A percentile compares a stretch with the other conserved stretches of the same genome.
phyloP scores from a whole-genome alignment of 2,329 filamentous ascomycete genomes.

The Tolypocladium ophioglossoides region DNA sequence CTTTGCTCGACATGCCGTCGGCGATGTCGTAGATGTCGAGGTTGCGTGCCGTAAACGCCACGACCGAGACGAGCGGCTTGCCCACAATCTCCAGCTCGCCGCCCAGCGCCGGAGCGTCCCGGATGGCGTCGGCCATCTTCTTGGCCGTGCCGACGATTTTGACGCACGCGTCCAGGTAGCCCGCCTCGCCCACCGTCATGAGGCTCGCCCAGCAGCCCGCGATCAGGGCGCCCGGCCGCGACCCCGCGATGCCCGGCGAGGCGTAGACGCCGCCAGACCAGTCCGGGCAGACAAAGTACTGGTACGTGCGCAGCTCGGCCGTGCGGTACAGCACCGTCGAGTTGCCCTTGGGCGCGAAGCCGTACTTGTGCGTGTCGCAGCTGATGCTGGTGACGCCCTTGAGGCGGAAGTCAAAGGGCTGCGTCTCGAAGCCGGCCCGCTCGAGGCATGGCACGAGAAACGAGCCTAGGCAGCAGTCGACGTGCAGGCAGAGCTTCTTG shows the following conservation, averaged over 20 bases:
- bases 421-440: conserved; percentile 83
- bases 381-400: conserved; percentile 92
- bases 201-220: conserved; percentile 92
- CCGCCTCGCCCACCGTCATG: conserved; percentile 77
- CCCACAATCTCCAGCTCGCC: conserved; percentile 73
- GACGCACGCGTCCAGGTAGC: conserved; percentile 79
- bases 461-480: conserved; percentile 94
- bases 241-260: conserved; percentile 83
- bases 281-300: conserved; percentile 93
- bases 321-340: conserved; percentile 86
- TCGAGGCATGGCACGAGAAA: conserved; percentile 90
- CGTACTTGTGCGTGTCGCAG: conserved; percentile 98
- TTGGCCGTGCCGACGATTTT: conserved; percentile 82
- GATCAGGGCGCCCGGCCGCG: conserved; percentile 84
- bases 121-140: conserved; percentile 67
- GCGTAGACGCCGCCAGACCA: conserved; percentile 97
- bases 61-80: conserved; percentile 76
- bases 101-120: conserved; percentile 55
- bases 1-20: conserved; percentile 71
- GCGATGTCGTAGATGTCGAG: conserved; percentile 92
- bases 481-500: conserved; percentile 78
- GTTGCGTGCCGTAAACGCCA: conserved; percentile 76
- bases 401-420: conserved; percentile 86
- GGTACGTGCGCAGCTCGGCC: conserved; percentile 66
- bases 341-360: conserved; percentile 96